Evolutionary conservation across 495 filamentous ascomycete species (phyloP), one percentile per base, ranked within the genome.

Genomic region (Lophium mytilinum): DNA sequence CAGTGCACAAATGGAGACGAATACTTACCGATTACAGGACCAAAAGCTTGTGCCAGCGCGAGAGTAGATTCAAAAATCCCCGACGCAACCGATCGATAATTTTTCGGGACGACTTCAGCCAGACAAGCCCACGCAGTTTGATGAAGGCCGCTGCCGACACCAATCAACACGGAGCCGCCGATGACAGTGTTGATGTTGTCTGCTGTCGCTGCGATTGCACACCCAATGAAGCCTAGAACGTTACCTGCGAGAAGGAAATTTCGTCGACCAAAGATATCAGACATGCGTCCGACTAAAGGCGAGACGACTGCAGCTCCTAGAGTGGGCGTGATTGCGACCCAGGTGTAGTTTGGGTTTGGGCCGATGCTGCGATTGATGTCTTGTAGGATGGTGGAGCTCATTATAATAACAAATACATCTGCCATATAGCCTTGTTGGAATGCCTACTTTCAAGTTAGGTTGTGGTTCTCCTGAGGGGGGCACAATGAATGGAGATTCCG

Each of bases 231-330:
- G 17, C 9, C 40, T 14, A 56, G 2, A 30, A 36, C 9, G 21
- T 33, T 30, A 5, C 53, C 53, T 9, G 14, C 36, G 15, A 55
- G 19, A 19, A 56, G 40, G 21, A 56, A 53, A 6, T 50, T 34
- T 10, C 43, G 14, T 10, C 53, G 53, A 15, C 53, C 53, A 21
- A 56, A 48, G 42, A 56, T 56, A 56, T 56, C 53, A 34, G 42
- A 24, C 15, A 56, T 12, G 1, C 42, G 1, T 2, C 42, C 53
- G 18, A 41, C 18, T 35, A 62, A 37, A 12, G 58, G 52, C 21
- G 61, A 51, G 24, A 58, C 35, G 19, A 63, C 57, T 19, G 51
- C 37, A 21, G 43, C 43, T n/a, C 18, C 43, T 19, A 47, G 12
- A 10, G 21, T 19, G 10, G 12, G 43, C 12, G 43, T 21, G 3